These are phyloP conservation scores for Ustilago nuda DNA, from an alignment of 1,284 basidiomycete genomes.

Conservation along the genomic window DNA sequence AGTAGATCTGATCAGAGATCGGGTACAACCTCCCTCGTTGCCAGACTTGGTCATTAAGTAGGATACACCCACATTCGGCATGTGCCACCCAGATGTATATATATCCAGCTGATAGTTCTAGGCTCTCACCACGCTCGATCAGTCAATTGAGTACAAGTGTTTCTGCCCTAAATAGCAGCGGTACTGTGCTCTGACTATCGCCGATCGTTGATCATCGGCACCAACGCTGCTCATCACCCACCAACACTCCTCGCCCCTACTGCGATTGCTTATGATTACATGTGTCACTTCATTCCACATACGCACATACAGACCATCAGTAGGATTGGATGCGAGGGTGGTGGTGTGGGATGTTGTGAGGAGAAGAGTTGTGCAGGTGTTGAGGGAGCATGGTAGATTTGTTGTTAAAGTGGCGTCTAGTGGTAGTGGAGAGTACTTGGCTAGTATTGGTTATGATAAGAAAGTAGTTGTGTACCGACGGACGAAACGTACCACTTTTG, in stretches of 20 bases:
- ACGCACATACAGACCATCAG: no score
- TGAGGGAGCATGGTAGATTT: constrained; percentile 59
- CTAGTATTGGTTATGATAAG: constrained; percentile 62
- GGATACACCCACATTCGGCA: no score
- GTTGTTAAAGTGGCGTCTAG: constrained; percentile 58
- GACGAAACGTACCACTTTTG: constrained; percentile 8
- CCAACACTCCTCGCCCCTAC: neutral
- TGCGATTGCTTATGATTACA: neutral
- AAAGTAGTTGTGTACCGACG: constrained; percentile 58
- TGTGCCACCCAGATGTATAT: no score
- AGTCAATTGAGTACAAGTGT: no score
- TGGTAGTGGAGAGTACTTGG: constrained; percentile 55
- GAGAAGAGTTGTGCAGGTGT: constrained; percentile 43
- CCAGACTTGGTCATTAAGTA: no score
- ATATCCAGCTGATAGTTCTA: no score
- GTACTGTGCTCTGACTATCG: neutral
- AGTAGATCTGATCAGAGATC: no score
- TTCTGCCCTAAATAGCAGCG: neutral
- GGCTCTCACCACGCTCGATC: no score
- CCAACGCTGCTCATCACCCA: neutral
- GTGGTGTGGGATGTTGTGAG: constrained; percentile 60
- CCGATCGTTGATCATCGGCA: neutral
- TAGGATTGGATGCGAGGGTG: constrained; percentile 55
- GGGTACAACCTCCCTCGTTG: no score
- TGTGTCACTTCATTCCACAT: no score